Base-by-base conservation (phyloP, 2,329 filamentous ascomycete genomes). In the Neurospora crassa region DNA sequence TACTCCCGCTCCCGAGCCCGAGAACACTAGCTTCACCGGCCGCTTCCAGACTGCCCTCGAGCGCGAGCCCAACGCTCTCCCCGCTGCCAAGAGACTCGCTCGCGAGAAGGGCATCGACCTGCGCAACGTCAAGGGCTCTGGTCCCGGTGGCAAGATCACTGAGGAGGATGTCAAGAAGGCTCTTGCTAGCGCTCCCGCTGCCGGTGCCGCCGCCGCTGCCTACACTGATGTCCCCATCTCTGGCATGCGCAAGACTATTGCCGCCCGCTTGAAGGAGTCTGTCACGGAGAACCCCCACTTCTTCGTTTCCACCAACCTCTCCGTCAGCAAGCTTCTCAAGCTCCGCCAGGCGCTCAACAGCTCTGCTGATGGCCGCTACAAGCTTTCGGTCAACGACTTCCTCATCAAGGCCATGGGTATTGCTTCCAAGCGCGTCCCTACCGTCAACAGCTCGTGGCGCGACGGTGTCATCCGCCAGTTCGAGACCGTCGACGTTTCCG, bases 351-450 rank as follows among this genome's bases (percentile, higher is more conserved):
- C 95, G 72, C 89, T 99, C 76, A 99, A 99, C 85, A 89, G 90
- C 80, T 90, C 92, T 14, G 86, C 93, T 68, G 91, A 97, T 74
- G 96, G 95, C 84, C 90, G 94, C 83, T 99, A 97, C 89, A 99
- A 97, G 89, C 92, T 99, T 72, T 97, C 94, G n/a, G 93, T 99
- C 84, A 99, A 99, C 84, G 96, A 99, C 84, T 97, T 99, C 88
- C 87, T 99, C 74, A 93, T 99, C 88, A 99, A 99, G 89, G 96
- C 95, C 77, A 92, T 95, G 72, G 92, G 89, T 72, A 86, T 92
- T 74, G 96, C 96, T 74, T 93, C 91, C 81, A 91, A 91, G 85
- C 97, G 97, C 88, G 94, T 98, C 68, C 96, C 96, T 72, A 89
- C 92, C 75, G 96, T 94, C 83, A 99, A 99, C 89, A 94, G 94